phyloP scores from a whole-genome alignment of 345 rosid species.

The Salix koriyanagi region DNA sequence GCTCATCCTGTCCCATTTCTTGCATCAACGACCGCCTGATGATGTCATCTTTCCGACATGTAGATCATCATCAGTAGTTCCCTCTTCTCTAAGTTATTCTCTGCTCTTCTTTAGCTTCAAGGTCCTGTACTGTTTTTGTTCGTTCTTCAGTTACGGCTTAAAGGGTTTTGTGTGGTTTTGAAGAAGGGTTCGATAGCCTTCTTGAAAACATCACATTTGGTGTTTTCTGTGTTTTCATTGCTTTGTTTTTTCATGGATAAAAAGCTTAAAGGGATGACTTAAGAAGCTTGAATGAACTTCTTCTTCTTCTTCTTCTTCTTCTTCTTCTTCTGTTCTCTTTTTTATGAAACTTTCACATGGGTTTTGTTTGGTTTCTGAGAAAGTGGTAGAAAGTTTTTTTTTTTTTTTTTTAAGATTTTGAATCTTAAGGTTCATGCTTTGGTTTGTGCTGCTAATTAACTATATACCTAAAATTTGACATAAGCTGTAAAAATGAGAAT shows the following conservation, averaged over 20 bases:
- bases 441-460: not conserved
- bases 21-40: slow-evolving; percentile 28
- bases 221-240: not conserved
- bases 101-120: slow-evolving; percentile 3
- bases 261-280: not conserved
- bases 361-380: slow-evolving; percentile 16
- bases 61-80: slow-evolving; percentile 4
- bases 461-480: too few species aligned
- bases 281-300: not conserved
- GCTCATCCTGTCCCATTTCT: slow-evolving; percentile 21
- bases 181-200: slow-evolving; percentile 1
- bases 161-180: slow-evolving; percentile 2
- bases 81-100: slow-evolving; percentile 20
- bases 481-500: not conserved
- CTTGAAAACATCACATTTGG: not conserved
- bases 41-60: slow-evolving; percentile 26
- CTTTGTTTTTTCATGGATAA: not conserved
- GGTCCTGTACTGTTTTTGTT: slow-evolving; percentile 13
- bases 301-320: not conserved
- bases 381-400: slow-evolving; percentile 1
- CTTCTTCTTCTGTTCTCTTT: not conserved
- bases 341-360: not conserved
- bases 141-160: not conserved
- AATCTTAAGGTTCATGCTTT: not conserved
- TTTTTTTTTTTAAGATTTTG: not conserved